A percentile compares a stretch with the other conserved stretches of the same genome.
phyloP scores from a whole-genome alignment of 2,329 filamentous ascomycete genomes.

The Ophidiomyces ophidiicola region DNA sequence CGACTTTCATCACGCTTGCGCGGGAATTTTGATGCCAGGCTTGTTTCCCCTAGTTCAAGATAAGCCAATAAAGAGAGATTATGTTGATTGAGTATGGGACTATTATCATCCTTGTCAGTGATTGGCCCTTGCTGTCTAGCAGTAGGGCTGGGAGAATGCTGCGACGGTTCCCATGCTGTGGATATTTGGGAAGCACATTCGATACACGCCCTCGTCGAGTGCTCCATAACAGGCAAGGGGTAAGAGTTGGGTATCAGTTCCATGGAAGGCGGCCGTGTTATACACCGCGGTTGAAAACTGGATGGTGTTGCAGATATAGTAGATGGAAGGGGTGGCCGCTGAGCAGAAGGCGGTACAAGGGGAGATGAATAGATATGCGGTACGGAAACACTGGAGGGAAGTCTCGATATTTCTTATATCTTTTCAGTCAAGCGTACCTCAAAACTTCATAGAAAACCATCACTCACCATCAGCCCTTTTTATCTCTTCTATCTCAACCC shows the following conservation, averaged over 20 bases:
- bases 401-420: not conserved
- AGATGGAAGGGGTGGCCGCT: constrained; percentile 6
- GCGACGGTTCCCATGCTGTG: not conserved
- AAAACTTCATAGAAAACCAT: not conserved
- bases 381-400: not conserved
- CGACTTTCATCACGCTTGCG: constrained; percentile 15
- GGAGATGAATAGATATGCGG: not conserved
- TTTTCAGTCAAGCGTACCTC: not conserved
- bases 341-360: constrained; percentile 1
- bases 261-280: not conserved
- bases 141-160: not conserved
- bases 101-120: constrained; percentile 5
- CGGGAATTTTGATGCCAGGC: constrained; percentile 16
- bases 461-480: constrained; percentile 4
- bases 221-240: not conserved
- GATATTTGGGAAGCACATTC: not conserved
- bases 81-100: constrained; percentile 18
- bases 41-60: constrained; percentile 17
- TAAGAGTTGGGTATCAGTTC: constrained; percentile 11
- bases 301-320: constrained; percentile 12
- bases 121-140: not conserved
- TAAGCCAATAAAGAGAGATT: constrained; percentile 20
- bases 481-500: constrained; percentile 9
- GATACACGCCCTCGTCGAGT: not conserved
- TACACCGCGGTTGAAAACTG: constrained; percentile 1